Evolutionary conservation across 2,329 filamentous ascomycete species (phyloP).

Genomic region (Diplocarpon rosae): DNA sequence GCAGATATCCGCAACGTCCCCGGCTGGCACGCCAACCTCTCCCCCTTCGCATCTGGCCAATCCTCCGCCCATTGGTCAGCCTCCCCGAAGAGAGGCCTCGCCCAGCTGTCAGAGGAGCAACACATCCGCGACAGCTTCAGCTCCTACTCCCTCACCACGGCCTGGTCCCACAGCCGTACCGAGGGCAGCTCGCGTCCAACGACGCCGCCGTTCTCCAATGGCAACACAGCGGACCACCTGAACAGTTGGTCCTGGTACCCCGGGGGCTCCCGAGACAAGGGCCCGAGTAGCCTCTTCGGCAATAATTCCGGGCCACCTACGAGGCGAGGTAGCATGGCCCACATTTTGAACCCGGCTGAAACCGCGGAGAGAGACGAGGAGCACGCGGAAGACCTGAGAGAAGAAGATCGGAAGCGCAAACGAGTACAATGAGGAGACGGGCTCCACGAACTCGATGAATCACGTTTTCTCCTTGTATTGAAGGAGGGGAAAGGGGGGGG

Average conservation of each 20-base stretch:
- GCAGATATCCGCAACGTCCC: constrained; percentile 81
- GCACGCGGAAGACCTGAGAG: constrained; percentile 50
- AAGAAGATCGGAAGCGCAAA: constrained; percentile 50
- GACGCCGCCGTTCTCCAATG: constrained; percentile 25
- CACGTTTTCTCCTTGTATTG: neutral
- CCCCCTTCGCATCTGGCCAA: constrained; percentile 56
- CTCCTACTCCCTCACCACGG: constrained; percentile 44
- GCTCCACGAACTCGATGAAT: neutral
- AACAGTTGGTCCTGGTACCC: constrained; percentile 25
- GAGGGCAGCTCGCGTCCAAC: constrained; percentile 26
- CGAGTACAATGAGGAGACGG: constrained; percentile 35
- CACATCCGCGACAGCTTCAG: constrained; percentile 51
- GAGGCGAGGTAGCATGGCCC: constrained; percentile 59
- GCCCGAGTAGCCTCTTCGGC: constrained; percentile 20
- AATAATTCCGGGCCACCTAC: constrained; percentile 50
- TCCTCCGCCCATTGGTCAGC: constrained; percentile 55
- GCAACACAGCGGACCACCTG: constrained; percentile 22
- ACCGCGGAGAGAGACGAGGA: constrained; percentile 56
- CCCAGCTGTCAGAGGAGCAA: constrained; percentile 41
- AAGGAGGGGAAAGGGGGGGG: constrained; percentile 3
- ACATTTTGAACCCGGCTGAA: constrained; percentile 59
- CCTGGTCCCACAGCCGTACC: constrained; percentile 22
- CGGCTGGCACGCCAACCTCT: constrained; percentile 57
- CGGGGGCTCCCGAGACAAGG: constrained; percentile 23
- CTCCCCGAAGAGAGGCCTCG: constrained; percentile 44